Evolutionary conservation across 2,329 filamentous ascomycete genomes (phyloP).

Genomic region (Verticillium nonalfalfae): DNA sequence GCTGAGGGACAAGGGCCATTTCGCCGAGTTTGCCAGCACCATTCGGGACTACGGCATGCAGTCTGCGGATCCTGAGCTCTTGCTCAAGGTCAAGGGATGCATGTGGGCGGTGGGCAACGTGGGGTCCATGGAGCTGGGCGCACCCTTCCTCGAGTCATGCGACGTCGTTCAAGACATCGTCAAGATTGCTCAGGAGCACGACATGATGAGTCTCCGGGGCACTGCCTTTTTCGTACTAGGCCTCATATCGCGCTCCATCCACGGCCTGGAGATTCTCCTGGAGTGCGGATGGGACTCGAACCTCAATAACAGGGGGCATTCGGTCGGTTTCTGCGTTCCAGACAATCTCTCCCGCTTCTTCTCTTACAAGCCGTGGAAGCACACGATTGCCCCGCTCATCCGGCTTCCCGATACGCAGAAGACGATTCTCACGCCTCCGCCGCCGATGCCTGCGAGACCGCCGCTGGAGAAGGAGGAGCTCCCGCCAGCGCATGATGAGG

Average conservation of each 20-base stretch:
- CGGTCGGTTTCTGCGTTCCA: conserved; percentile 83
- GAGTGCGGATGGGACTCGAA: conserved; percentile 92
- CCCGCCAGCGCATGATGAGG: conserved; percentile 45
- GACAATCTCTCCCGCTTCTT: conserved; percentile 72
- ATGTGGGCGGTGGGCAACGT: conserved; percentile 98
- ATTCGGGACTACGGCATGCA: conserved; percentile 85
- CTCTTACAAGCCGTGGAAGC: conserved; percentile 57
- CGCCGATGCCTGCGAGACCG: conserved; percentile 31
- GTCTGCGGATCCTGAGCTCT: conserved; percentile 74
- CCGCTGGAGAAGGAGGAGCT: conserved; percentile 35
- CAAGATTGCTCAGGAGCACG: conserved; percentile 77
- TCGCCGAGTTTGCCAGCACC: conserved; percentile 84
- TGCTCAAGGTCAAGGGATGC: conserved; percentile 93
- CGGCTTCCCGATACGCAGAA: conserved; percentile 43
- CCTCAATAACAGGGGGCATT: conserved; percentile 73
- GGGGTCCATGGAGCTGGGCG: conserved; percentile 94
- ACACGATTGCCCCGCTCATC: conserved; percentile 39
- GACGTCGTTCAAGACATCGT: conserved; percentile 87
- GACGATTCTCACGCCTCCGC: conserved; percentile 40
- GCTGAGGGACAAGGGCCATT: conserved; percentile 88
- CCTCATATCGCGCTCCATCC: conserved; percentile 82
- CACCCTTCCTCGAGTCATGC: conserved; percentile 84
- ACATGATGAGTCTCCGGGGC: conserved; percentile 87
- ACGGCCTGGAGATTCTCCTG: conserved; percentile 85
- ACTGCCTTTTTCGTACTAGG: conserved; percentile 96